A percentile compares a stretch with the other conserved stretches of the same genome.
phyloP scores from a whole-genome alignment of 371 early-diverging fungal genomes.

The Rhizopus delemar region DNA sequence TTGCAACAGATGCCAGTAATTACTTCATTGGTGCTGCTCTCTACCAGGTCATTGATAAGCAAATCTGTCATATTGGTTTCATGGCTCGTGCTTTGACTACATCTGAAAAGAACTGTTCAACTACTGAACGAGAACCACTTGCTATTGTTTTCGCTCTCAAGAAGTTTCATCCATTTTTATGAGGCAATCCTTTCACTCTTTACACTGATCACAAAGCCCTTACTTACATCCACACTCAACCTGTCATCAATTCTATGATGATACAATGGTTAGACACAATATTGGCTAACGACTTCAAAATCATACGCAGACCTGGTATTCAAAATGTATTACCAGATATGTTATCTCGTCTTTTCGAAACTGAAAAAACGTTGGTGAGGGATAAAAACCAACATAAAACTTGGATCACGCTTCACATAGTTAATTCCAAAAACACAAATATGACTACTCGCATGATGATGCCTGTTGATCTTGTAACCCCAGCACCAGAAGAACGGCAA shows the following conservation, averaged over 20 bases:
- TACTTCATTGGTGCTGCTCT: neutral
- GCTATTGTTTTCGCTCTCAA: conserved; percentile 17
- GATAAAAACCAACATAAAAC: too few relatives aligned
- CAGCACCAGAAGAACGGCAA: too few relatives aligned
- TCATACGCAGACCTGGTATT: conserved; percentile 22
- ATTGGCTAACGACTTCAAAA: conserved; percentile 11
- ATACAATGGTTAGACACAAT: conserved; percentile 22
- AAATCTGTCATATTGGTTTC: neutral
- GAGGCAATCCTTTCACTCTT: conserved; percentile 17
- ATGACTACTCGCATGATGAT: too few relatives aligned
- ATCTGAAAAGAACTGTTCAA: neutral
- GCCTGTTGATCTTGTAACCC: too few relatives aligned
- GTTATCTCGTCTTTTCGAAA: conserved; percentile 21
- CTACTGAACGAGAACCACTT: conserved; percentile 4
- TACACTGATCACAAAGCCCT: conserved; percentile 24
- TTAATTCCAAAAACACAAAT: too few relatives aligned
- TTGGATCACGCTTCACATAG: too few relatives aligned
- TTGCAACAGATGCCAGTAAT: neutral
- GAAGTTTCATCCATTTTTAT: conserved; percentile 26
- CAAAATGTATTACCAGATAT: conserved; percentile 23
- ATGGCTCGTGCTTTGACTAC: neutral
- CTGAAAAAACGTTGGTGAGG: neutral
- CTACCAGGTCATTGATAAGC: neutral
- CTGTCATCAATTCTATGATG: conserved; percentile 11
- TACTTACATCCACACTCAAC: conserved; percentile 12